Percentiles rank a stretch among this genome's conserved stretches.
phyloP scores from a whole-genome alignment of 1,284 basidiomycete species.

The Meira miltonrushii region DNA sequence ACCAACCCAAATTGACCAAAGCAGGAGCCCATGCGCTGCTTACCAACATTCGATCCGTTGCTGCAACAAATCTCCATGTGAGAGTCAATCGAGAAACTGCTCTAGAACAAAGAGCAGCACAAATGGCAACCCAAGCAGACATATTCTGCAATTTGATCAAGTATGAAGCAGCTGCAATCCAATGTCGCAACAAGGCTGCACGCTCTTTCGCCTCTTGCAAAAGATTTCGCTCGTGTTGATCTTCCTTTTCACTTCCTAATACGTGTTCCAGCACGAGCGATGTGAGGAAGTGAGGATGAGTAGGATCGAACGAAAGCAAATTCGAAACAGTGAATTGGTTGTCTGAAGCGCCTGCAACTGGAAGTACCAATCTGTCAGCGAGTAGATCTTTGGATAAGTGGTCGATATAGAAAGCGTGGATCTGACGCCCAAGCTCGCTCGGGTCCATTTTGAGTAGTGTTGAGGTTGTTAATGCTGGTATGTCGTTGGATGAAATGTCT shows the following conservation, averaged over 20 bases:
- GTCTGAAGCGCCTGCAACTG: background rate
- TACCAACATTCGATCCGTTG: constrained; percentile 32
- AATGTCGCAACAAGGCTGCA: constrained; percentile 43
- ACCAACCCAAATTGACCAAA: constrained; percentile 42
- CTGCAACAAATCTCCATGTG: constrained; percentile 44
- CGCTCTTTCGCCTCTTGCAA: constrained; percentile 23
- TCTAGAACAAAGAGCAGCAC: constrained; percentile 45
- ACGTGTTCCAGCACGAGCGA: constrained; percentile 39
- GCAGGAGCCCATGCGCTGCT: constrained; percentile 36
- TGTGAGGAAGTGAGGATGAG: constrained; percentile 42
- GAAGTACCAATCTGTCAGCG: constrained; percentile 15
- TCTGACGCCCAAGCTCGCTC: constrained; percentile 46
- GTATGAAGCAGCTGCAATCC: constrained; percentile 43
- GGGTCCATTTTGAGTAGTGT: constrained; percentile 38
- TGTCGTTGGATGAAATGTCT: background rate
- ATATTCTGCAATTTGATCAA: constrained; percentile 33
- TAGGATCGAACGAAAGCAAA: constrained; percentile 41
- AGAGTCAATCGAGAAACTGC: constrained; percentile 40
- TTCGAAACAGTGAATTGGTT: background rate
- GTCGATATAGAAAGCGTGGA: constrained; percentile 42
- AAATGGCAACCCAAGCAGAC: constrained; percentile 45
- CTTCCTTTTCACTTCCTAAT: constrained; percentile 11
- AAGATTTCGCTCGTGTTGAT: no score
- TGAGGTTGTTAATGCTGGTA: background rate
- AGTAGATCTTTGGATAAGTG: constrained; percentile 12